Base-by-base conservation (phyloP, 805 yeast genomes). In the Candida stauntonica region DNA sequence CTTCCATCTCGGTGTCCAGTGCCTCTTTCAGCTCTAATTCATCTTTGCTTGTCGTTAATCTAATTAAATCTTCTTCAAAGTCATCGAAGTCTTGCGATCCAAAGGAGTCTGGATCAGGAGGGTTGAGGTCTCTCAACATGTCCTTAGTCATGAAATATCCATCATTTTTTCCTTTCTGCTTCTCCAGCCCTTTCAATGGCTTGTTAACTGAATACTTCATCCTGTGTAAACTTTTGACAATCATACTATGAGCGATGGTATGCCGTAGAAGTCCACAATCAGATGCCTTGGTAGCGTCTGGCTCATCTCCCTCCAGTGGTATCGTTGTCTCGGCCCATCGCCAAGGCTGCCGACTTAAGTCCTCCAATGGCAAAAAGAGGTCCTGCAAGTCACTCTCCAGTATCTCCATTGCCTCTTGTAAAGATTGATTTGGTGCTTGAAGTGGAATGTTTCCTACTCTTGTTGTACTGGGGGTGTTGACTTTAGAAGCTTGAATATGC, bases 191-290 rank as follows among this genome's bases (percentile, higher is more conserved):
- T 16, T 43, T 36, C 6, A 46, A 11, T 11, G 48, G 44, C 28
- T 55, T 54, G 23, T 45, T 44, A 3, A 30, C n/a, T 5, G 47
- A 26, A 37, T 34, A 48, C 7, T 20, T 42, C 12, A 71, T 36
- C 11, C 62, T 61, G 41, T 60, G 57, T 17, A 71, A 58, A 15
- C 57, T 51, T 18, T 52, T 48, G 20, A 69, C 51, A 2, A 65
- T 51, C 2, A 76, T 72, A 14, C 73, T 64, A 14, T 61, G 61
- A 26, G 67, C 47, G n/a, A 72, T 44, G 11, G 69, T 66, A 41
- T 31, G 50, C 41, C 23, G 44, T 39, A n/a, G 29, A 5, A 29
- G 41, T 1, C 33, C 36, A 17, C 23, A 31, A n/a, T 33, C 39
- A 6, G n/a, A n/a, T n/a, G n/a, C n/a, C n/a, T 37, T 32, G 6